These are phyloP conservation scores for Cladobotryum protrusum DNA, from an alignment of 2,329 filamentous ascomycete genomes.

Conservation along the genomic window DNA sequence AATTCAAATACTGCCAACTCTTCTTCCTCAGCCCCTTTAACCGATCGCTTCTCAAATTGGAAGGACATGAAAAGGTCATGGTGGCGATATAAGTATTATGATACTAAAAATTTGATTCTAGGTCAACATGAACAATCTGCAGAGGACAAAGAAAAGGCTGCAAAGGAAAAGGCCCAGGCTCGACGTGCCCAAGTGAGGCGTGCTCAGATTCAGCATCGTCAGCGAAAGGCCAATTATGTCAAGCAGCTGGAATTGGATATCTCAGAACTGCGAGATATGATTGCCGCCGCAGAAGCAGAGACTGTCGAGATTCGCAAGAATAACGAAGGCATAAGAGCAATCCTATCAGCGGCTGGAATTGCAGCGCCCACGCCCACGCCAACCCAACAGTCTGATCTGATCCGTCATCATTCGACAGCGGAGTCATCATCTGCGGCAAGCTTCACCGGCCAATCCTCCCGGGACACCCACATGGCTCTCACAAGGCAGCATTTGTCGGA, in stretches of 20 bases:
- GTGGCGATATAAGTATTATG: conserved; percentile 16
- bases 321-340: conserved; percentile 37
- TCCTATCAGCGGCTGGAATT: conserved; percentile 25
- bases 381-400: not conserved
- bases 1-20: not conserved
- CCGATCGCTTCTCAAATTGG: not conserved
- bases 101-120: conserved; percentile 3
- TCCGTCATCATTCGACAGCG: conserved; percentile 1
- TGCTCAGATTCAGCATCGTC: conserved; percentile 50
- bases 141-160: conserved; percentile 12
- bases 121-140: not conserved
- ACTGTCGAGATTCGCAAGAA: conserved; percentile 30
- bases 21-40: not conserved
- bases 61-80: not conserved
- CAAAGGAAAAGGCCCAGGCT: conserved; percentile 34
- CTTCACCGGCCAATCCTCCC: not conserved
- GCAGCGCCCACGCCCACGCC: conserved; percentile 1
- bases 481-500: conserved; percentile 2
- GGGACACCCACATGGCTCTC: conserved; percentile 6
- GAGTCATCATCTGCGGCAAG: conserved; percentile 1
- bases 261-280: conserved; percentile 40
- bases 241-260: conserved; percentile 49
- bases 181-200: conserved; percentile 47
- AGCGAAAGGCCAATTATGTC: conserved; percentile 50
- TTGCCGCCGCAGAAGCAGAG: conserved; percentile 37